Percentiles rank a stretch among this genome's conserved stretches.
phyloP scores from a whole-genome alignment of 306 rosid species.

The Argentina anserina region DNA sequence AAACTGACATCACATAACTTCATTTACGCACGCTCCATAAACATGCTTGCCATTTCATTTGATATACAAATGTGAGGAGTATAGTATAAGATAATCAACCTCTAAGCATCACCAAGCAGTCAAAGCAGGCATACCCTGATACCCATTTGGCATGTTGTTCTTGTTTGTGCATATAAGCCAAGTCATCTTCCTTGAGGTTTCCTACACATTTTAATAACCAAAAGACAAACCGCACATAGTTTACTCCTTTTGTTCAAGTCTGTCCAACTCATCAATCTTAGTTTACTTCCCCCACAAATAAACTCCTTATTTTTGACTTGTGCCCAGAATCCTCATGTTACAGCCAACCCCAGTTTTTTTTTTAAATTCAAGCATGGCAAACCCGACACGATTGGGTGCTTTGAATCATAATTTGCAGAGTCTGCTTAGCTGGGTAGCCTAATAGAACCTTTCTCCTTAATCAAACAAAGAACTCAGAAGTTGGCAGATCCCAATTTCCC shows the following conservation, averaged over 20 bases:
- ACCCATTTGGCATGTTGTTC: background rate
- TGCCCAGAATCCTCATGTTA: background rate
- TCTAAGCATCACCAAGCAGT: background rate
- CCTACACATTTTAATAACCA: background rate
- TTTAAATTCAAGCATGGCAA: background rate
- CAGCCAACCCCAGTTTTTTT: background rate
- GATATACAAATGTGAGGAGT: background rate
- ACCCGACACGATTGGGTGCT: slow-evolving; percentile 3
- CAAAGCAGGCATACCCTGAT: background rate
- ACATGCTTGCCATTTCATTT: background rate
- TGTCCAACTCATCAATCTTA: background rate
- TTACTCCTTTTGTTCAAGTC: background rate
- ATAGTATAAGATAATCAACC: background rate
- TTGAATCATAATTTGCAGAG: background rate
- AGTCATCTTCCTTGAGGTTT: slow-evolving; percentile 5
- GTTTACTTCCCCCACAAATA: background rate
- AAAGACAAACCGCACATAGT: background rate
- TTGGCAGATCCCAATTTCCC: background rate
- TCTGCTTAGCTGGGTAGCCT: background rate
- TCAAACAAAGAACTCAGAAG: background rate
- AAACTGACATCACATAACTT: too few relatives aligned
- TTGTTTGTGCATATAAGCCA: background rate
- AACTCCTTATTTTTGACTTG: background rate
- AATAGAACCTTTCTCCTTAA: background rate
- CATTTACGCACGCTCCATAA: background rate